Evolutionary conservation across 2,329 filamentous ascomycete species (phyloP).

Genomic region (Endoconidiophora laricicola): DNA sequence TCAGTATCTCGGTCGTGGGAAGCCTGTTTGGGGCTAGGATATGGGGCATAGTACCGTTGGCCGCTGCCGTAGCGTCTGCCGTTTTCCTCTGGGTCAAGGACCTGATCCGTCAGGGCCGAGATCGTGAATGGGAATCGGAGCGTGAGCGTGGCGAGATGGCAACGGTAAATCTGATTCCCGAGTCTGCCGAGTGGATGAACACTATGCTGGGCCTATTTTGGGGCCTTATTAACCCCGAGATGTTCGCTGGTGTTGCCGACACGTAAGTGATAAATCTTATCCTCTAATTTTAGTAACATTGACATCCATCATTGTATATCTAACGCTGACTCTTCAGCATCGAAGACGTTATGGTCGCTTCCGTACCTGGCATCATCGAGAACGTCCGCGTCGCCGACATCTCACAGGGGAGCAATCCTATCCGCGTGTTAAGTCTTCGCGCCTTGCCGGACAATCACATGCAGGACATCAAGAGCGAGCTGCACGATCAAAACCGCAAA

Average conservation of each 20-base stretch:
- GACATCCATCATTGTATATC: constrained; percentile 12
- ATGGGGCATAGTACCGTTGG: constrained; percentile 60
- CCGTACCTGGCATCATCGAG: constrained; percentile 77
- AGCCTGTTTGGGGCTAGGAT: constrained; percentile 64
- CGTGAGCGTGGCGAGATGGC: constrained; percentile 71
- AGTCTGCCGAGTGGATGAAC: constrained; percentile 95
- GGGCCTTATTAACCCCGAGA: constrained; percentile 86
- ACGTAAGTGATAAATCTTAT: constrained; percentile 28
- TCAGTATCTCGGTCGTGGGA: constrained; percentile 60
- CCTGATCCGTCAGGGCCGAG: constrained; percentile 62
- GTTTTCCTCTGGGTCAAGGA: constrained; percentile 87
- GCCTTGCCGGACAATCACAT: constrained; percentile 67
- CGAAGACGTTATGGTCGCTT: constrained; percentile 87
- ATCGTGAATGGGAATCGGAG: constrained; percentile 78
- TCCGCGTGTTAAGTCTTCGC: constrained; percentile 74
- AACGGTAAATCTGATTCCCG: constrained; percentile 74
- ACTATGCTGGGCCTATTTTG: constrained; percentile 69
- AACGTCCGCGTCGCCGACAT: constrained; percentile 93
- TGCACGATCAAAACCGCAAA: constrained; percentile 62
- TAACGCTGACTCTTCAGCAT: constrained; percentile 17
- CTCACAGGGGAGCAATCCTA: constrained; percentile 77
- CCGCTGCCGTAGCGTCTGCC: constrained; percentile 53
- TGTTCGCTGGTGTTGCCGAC: constrained; percentile 85
- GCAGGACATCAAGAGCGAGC: constrained; percentile 63
- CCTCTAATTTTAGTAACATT: fast-evolving